phyloP scores from a whole-genome alignment of 176 grass and related monocot species.

The Oropetium thomaeum region DNA sequence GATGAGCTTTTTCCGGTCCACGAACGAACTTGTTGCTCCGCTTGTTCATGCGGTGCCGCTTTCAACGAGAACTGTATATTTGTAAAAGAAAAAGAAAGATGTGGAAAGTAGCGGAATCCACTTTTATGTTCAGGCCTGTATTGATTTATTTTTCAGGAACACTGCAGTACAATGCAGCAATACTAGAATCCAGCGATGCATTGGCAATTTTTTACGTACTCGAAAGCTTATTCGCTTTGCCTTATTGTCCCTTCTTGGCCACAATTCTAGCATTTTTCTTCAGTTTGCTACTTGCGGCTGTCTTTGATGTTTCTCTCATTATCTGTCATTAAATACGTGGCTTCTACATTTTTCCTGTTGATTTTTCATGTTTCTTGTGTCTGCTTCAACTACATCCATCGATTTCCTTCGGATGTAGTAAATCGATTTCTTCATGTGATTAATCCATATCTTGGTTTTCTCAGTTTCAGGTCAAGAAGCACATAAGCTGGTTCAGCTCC shows the following conservation, averaged over 20 bases:
- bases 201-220: too few relatives aligned
- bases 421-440: too few relatives aligned
- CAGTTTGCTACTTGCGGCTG: neutral
- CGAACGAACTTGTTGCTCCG: neutral
- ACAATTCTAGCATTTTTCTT: neutral
- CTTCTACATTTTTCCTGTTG: neutral
- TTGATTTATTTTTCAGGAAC: too few relatives aligned
- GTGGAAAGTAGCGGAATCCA: neutral
- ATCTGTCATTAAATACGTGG: neutral
- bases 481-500: constrained; percentile 30
- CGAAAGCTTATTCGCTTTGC: neutral
- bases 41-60: neutral
- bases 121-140: too few relatives aligned
- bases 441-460: neutral
- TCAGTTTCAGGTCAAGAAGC: constrained; percentile 56
- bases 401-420: neutral
- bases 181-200: too few relatives aligned
- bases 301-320: neutral
- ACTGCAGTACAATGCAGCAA: too few relatives aligned
- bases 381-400: neutral
- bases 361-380: neutral
- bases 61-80: neutral
- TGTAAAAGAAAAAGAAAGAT: too few relatives aligned
- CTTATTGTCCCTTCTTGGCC: neutral
- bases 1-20: neutral